A percentile compares a stretch with the other conserved stretches of the same genome.
Evolutionary conservation across 1,139 yeast species (phyloP).

Genomic region (Yamadazyma jaroonii): DNA sequence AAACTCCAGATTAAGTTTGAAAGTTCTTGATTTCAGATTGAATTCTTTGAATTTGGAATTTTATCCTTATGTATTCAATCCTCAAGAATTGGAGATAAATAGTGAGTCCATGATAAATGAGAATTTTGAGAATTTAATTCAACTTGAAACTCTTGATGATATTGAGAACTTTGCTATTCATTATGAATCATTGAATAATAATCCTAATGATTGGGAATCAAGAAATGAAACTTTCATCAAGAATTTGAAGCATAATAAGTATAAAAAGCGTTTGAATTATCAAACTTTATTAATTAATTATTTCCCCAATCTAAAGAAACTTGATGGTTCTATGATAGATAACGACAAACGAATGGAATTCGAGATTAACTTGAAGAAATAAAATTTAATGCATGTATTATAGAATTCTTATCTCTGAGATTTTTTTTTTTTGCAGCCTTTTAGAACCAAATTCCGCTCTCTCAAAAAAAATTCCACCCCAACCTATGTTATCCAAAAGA

Average conservation of each 20-base stretch:
- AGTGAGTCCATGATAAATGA: no score
- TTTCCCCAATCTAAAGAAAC: constrained; percentile 31
- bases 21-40: constrained; percentile 46
- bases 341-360: constrained; percentile 5
- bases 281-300: constrained; percentile 37
- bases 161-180: constrained; percentile 43
- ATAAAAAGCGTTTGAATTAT: constrained; percentile 33
- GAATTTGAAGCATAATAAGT: constrained; percentile 20
- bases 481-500: constrained; percentile 35
- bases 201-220: constrained; percentile 33
- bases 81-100: constrained; percentile 35
- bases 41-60: constrained; percentile 48
- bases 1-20: constrained; percentile 30
- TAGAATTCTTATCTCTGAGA: background rate
- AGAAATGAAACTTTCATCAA: constrained; percentile 31
- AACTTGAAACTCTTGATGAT: constrained; percentile 44
- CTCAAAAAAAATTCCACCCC: constrained; percentile 11
- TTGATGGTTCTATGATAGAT: constrained; percentile 33
- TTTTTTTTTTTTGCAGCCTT: constrained; percentile 1
- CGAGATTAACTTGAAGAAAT: constrained; percentile 3
- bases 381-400: background rate
- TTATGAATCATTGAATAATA: constrained; percentile 35
- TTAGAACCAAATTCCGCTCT: constrained; percentile 10
- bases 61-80: constrained; percentile 54
- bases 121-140: constrained; percentile 26